Percentiles rank a stretch among this genome's conserved stretches.
Conservation (phyloP, 2,329 filamentous ascomycete genomes). For the Ceratocystis colombiana region DNA sequence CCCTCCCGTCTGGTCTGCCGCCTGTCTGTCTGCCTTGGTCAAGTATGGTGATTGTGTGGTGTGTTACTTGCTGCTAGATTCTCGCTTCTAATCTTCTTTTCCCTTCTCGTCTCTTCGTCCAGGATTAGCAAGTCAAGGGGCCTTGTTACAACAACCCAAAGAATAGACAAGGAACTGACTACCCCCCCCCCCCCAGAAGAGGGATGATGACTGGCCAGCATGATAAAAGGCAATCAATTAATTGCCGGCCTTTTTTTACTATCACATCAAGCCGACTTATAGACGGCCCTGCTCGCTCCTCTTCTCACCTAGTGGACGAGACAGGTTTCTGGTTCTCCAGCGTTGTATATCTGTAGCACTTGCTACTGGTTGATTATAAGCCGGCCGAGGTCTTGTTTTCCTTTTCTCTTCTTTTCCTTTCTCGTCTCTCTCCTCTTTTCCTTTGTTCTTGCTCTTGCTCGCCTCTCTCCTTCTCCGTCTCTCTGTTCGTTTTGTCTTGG, state of each 20-base stretch:
- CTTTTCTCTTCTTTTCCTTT: neutral
- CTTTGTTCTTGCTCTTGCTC: neutral
- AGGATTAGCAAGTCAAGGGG: neutral
- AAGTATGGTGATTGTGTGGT: neutral
- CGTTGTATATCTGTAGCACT: constrained; percentile 4
- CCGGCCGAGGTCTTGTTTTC: neutral
- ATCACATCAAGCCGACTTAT: constrained; percentile 6
- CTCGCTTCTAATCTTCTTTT: neutral
- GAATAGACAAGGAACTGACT: no score
- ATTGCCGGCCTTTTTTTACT: neutral
- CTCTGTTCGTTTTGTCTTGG: neutral
- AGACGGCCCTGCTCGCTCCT: constrained; percentile 11
- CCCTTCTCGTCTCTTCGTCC: neutral
- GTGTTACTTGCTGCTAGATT: neutral
- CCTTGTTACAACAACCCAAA: neutral
- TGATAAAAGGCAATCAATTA: neutral
- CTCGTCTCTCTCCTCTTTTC: neutral
- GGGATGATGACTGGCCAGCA: no score
- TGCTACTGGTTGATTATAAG: neutral
- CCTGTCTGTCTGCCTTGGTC: constrained; percentile 3
- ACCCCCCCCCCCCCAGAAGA: no score
- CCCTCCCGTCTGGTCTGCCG: neutral
- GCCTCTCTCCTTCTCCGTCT: neutral
- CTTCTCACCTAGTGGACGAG: neutral
- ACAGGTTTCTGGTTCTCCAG: neutral